A percentile compares a stretch with the other conserved stretches of the same genome.
phyloP scores from a whole-genome alignment of 2,329 filamentous ascomycete species.

The Claviceps maximensis region DNA sequence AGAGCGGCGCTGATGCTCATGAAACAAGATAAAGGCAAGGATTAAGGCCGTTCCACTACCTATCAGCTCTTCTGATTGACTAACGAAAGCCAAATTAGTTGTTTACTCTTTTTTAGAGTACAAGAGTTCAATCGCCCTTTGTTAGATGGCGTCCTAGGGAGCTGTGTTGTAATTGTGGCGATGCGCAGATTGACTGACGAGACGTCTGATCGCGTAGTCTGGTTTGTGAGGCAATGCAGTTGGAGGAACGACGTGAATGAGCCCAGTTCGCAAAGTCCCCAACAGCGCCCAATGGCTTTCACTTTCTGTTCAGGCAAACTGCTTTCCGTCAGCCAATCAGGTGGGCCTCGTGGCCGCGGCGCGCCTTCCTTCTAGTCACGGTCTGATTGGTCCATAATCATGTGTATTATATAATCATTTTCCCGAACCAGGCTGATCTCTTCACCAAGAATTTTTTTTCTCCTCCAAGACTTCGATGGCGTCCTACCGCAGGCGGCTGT shows the following conservation, averaged over 20 bases:
- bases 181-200: neutral
- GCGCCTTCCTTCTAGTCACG: neutral
- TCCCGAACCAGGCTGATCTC: neutral
- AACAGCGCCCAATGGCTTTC: neutral
- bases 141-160: neutral
- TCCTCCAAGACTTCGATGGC: neutral
- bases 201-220: neutral
- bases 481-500: neutral
- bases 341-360: neutral
- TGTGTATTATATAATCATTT: neutral
- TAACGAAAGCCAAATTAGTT: neutral
- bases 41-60: neutral
- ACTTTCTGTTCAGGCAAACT: neutral
- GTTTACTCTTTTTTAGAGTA: neutral
- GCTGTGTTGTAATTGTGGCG: neutral
- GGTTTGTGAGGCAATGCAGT: neutral
- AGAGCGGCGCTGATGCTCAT: conserved; percentile 1
- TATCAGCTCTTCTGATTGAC: neutral
- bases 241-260: neutral
- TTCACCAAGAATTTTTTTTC: neutral
- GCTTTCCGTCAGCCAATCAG: neutral
- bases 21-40: neutral
- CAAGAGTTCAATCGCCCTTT: neutral
- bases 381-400: neutral
- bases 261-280: neutral